Percentiles rank a stretch among this genome's conserved stretches.
Evolutionary conservation across 306 rosid species (phyloP).

Genomic region (Vicia faba): DNA sequence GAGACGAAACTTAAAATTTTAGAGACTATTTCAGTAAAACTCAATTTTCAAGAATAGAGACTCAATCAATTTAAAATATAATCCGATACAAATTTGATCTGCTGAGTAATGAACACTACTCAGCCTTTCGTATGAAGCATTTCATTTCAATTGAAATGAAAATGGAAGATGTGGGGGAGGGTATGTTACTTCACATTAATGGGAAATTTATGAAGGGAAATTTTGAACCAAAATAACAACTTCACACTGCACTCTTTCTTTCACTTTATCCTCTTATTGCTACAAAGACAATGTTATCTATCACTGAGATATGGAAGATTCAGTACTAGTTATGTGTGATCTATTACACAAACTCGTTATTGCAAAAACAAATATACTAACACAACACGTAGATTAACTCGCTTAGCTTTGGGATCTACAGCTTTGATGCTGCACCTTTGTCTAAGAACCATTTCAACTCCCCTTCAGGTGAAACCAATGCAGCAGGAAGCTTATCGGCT

Average conservation of each 20-base stretch:
- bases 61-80: too few species aligned
- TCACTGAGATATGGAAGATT: constrained; percentile 30
- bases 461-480: constrained; percentile 71
- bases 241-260: neutral
- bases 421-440: constrained; percentile 84
- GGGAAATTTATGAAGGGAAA: neutral
- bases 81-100: too few species aligned
- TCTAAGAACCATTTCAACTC: constrained; percentile 88
- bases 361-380: constrained; percentile 21
- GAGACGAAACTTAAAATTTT: too few species aligned
- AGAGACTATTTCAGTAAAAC: too few species aligned
- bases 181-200: constrained; percentile 14
- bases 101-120: neutral
- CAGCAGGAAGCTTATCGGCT: constrained; percentile 68
- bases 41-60: too few species aligned
- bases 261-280: constrained; percentile 39
- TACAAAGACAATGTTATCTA: too few species aligned
- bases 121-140: neutral
- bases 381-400: constrained; percentile 34
- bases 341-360: constrained; percentile 17
- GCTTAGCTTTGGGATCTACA: constrained; percentile 49
- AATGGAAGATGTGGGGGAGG: neutral
- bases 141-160: neutral
- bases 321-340: neutral
- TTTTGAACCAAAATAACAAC: constrained; percentile 27